These are phyloP conservation scores for Backusella westeae DNA, from an alignment of 192 early-diverging fungal genomes.

Conservation along the genomic window DNA sequence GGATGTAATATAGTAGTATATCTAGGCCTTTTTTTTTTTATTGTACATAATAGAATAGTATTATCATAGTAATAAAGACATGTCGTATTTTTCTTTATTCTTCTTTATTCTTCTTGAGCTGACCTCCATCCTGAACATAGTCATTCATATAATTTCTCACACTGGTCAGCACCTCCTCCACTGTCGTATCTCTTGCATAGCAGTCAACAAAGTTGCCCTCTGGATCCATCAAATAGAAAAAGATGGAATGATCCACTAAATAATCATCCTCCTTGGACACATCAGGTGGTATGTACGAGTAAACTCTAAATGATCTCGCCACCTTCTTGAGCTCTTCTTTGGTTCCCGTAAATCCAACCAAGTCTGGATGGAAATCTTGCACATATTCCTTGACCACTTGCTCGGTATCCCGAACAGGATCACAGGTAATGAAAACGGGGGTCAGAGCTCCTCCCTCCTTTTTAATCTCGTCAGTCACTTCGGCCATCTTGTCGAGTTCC, in stretches of 20 bases:
- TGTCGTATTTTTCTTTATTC: not conserved
- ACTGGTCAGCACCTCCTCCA: conserved; percentile 59
- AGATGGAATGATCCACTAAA: conserved; percentile 98
- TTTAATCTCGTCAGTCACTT: conserved; percentile 71
- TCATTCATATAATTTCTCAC: conserved; percentile 49
- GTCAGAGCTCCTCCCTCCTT: conserved; percentile 48
- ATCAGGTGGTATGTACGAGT: conserved; percentile 87
- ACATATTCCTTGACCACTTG: conserved; percentile 75
- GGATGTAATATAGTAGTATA: not conserved
- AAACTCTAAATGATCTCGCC: conserved; percentile 93
- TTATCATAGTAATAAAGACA: not conserved
- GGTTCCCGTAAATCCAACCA: conserved; percentile 90
- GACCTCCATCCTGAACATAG: conserved; percentile 44
- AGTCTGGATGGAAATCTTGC: conserved; percentile 89
- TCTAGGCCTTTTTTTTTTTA: not conserved
- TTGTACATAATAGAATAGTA: not conserved
- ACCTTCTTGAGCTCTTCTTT: conserved; percentile 77
- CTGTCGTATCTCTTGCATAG: conserved; percentile 80
- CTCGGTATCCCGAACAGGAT: conserved; percentile 91
- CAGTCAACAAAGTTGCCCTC: conserved; percentile 88
- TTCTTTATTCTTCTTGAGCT: not conserved
- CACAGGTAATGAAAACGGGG: conserved; percentile 96
- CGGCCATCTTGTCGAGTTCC: conserved; percentile 96
- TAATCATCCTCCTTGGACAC: conserved; percentile 84
- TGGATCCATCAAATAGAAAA: conserved; percentile 95